Evolutionary conservation across 768 basidiomycete genomes (phyloP), one percentile per base, ranked within the genome.

Genomic region (Panaeolus papilionaceus): DNA sequence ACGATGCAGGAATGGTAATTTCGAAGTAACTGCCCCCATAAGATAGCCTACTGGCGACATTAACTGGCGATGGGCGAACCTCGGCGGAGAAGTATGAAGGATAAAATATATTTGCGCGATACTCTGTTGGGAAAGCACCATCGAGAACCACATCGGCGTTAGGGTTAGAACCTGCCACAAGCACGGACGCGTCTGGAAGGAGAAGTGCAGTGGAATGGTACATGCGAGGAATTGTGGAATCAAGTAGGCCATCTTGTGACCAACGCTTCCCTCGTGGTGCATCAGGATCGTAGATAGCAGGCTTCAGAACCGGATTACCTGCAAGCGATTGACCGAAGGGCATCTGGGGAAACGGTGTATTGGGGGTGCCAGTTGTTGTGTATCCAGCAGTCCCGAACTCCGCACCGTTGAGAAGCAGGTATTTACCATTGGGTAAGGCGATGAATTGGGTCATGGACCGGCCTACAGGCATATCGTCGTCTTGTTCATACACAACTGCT

Each of bases 371-470:
- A 51, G 86, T 81, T 2, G 9, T 63, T 2, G 65, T 33, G 49
- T 94, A 97, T 2, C 96, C 96, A 20, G 96, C 95, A 0, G 95
- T 97, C 11, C 96, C 96, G 71, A 94, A 95, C 16, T 76, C 62
- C 16, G 85, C 96, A 66, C 95, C 96, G 75, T 96, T 96, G 71
- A 95, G 78, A 63, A 95, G 84, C 23, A 95, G 83, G 18, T 95
- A 65, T 38, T 87, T 92, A 7, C 90, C 91, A 58, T 93, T 88
- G 0, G 95, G 89, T 9, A 98, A 89, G 38, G 86, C 83, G 78
- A 96, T 90, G 77, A 97, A 95, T 74, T 95, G 93, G 11, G 95
- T 93, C 96, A 98, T 98, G 37, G 92, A 93, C 14, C 95, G 87
- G 0, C 88, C 86, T 68, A 89, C 83, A 11, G 88, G 80, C 84